phyloP scores from a whole-genome alignment of 225 moss, liverwort and hornwort species.

The Climacium dendroides region DNA sequence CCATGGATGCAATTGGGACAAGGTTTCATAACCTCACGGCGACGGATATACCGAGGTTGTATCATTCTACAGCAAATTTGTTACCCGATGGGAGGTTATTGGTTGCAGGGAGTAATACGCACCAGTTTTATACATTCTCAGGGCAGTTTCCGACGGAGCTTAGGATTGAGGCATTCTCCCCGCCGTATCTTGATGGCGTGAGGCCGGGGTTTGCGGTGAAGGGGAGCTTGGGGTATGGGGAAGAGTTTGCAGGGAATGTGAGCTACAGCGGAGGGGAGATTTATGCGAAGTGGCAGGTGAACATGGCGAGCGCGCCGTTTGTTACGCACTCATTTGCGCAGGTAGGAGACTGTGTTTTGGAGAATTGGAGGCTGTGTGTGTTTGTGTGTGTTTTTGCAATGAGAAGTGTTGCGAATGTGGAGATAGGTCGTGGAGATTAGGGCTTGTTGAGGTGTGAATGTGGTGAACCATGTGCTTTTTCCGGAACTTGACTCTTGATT shows the following conservation, averaged over 20 bases:
- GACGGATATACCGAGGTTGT: constrained; percentile 8
- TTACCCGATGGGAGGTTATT: constrained; percentile 30
- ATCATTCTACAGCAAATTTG: constrained; percentile 39
- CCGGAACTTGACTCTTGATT: background rate
- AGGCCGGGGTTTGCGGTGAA: background rate
- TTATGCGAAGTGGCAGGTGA: constrained; percentile 10
- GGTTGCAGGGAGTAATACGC: constrained; percentile 39
- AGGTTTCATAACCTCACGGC: constrained; percentile 21
- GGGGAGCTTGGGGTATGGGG: background rate
- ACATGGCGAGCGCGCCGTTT: constrained; percentile 31
- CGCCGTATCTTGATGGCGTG: constrained; percentile 17
- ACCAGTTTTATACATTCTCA: constrained; percentile 32
- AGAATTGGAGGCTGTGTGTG: background rate
- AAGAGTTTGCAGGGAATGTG: constrained; percentile 1
- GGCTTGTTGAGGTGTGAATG: background rate
- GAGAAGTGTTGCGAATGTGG: background rate
- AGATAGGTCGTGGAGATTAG: background rate
- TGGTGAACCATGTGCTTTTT: background rate
- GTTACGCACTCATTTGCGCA: constrained; percentile 47
- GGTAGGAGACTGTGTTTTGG: background rate
- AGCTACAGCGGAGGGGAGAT: background rate
- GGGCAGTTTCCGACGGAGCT: constrained; percentile 37
- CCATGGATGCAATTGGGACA: background rate
- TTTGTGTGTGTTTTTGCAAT: background rate
- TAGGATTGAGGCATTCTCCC: constrained; percentile 39